These are phyloP conservation scores for Casuarina equisetifolia DNA, from an alignment of 306 rosid species.

Conservation along the genomic window DNA sequence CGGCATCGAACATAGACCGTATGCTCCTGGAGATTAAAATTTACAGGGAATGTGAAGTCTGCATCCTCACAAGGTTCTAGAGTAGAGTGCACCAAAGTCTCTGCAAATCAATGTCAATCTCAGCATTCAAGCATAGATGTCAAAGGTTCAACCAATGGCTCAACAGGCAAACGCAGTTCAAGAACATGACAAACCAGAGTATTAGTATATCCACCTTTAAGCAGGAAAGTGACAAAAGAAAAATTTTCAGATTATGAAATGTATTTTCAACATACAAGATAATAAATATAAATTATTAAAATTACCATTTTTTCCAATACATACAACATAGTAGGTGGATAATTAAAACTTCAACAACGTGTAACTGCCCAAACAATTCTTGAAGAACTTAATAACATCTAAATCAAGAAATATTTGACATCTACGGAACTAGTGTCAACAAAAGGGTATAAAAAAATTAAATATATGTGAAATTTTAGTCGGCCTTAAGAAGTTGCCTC, in stretches of 20 bases:
- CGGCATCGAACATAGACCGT: conserved; percentile 95
- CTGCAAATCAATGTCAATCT: conserved; percentile 52
- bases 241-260: not conserved
- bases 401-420: too few species aligned
- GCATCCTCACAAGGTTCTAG: conserved; percentile 90
- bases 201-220: not conserved
- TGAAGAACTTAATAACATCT: too few species aligned
- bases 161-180: conserved; percentile 3
- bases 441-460: too few species aligned
- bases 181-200: not conserved
- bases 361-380: too few species aligned
- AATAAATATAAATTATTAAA: too few species aligned
- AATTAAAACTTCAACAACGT: too few species aligned
- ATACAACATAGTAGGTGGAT: too few species aligned
- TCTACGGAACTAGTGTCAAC: too few species aligned
- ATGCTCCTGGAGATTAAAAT: conserved; percentile 84
- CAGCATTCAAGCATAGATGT: conserved; percentile 15
- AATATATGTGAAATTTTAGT: too few species aligned
- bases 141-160: not conserved
- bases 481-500: too few species aligned
- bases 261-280: too few species aligned
- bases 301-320: too few species aligned
- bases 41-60: conserved; percentile 90
- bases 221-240: not conserved
- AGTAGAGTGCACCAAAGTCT: conserved; percentile 95